phyloP scores from a whole-genome alignment of 2,329 filamentous ascomycete genomes.

The Scedosporium aurantiacum region DNA sequence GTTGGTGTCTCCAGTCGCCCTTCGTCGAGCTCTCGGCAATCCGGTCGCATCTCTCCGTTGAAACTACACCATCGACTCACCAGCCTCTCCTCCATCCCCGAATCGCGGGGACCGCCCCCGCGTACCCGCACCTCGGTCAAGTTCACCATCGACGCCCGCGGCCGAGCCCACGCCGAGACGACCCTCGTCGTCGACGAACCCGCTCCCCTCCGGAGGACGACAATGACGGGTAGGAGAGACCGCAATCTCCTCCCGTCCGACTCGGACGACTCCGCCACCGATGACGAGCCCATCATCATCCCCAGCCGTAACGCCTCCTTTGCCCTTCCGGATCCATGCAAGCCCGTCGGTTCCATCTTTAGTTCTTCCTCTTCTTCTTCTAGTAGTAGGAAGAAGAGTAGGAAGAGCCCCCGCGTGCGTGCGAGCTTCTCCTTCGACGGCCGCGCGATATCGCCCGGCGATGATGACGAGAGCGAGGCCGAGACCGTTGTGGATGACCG shows the following conservation, averaged over 20 bases:
- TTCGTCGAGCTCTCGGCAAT: slow-evolving; percentile 18
- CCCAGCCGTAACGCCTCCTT: slow-evolving; percentile 48
- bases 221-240: slow-evolving; percentile 8
- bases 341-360: slow-evolving; percentile 36
- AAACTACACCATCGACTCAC: slow-evolving; percentile 39
- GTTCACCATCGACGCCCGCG: slow-evolving; percentile 52
- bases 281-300: slow-evolving; percentile 55
- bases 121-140: slow-evolving; percentile 45
- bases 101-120: slow-evolving; percentile 26
- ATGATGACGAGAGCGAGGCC: slow-evolving; percentile 44
- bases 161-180: slow-evolving; percentile 45
- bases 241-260: slow-evolving; percentile 22
- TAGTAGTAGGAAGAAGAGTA: slow-evolving; percentile 32
- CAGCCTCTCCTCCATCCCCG: slow-evolving; percentile 47
- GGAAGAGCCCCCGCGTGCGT: slow-evolving; percentile 34
- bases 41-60: slow-evolving; percentile 40
- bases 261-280: slow-evolving; percentile 42
- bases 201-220: slow-evolving; percentile 13
- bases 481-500: slow-evolving; percentile 44
- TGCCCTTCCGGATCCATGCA: slow-evolving; percentile 41
- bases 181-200: slow-evolving; percentile 28
- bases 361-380: slow-evolving; percentile 17
- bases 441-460: slow-evolving; percentile 21
- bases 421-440: slow-evolving; percentile 23
- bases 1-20: slow-evolving; percentile 2